Conservation (phyloP, 2,329 filamentous ascomycete genomes). For the Tricladium varicosporioides region DNA sequence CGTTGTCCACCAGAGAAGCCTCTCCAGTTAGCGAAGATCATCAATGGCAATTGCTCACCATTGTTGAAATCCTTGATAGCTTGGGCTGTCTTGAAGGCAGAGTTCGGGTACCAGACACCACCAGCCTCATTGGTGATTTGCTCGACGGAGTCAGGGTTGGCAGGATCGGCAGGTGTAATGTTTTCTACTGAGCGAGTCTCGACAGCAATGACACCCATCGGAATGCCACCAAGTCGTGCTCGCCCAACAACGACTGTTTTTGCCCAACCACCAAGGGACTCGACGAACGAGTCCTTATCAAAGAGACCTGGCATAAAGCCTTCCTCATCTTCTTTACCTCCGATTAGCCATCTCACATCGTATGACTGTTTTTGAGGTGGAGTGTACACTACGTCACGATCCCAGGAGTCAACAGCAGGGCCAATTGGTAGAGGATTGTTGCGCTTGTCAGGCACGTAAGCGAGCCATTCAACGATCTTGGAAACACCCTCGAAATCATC, state of each 20-base stretch:
- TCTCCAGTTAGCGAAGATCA: slow-evolving; percentile 99
- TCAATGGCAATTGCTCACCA: slow-evolving; percentile 94
- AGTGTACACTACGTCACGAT: slow-evolving; percentile 83
- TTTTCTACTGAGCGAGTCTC: slow-evolving; percentile 97
- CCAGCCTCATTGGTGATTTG: slow-evolving; percentile 92
- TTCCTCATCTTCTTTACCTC: slow-evolving; percentile 74
- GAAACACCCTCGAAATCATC: slow-evolving; percentile 98
- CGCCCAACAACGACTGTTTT: slow-evolving; percentile 95
- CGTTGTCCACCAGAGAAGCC: slow-evolving; percentile 99
- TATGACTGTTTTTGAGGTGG: slow-evolving; percentile 79
- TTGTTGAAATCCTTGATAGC: slow-evolving; percentile 99
- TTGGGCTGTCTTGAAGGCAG: slow-evolving; percentile 98
- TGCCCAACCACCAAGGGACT: slow-evolving; percentile 95
- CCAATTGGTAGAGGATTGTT: slow-evolving; percentile 90
- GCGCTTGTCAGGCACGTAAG: slow-evolving; percentile 94
- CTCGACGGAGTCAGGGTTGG: slow-evolving; percentile 97
- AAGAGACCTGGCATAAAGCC: slow-evolving; percentile 91
- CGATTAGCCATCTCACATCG: slow-evolving; percentile 92
- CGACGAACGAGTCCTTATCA: slow-evolving; percentile 94
- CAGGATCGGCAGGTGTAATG: slow-evolving; percentile 91
- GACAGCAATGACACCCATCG: slow-evolving; percentile 96
- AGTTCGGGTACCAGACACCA: slow-evolving; percentile 99
- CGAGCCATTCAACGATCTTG: slow-evolving; percentile 98
- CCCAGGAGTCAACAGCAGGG: slow-evolving; percentile 82
- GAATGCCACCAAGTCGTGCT: slow-evolving; percentile 93